Conservation (phyloP, 1,284 basidiomycete genomes). For the Grifola frondosa region DNA sequence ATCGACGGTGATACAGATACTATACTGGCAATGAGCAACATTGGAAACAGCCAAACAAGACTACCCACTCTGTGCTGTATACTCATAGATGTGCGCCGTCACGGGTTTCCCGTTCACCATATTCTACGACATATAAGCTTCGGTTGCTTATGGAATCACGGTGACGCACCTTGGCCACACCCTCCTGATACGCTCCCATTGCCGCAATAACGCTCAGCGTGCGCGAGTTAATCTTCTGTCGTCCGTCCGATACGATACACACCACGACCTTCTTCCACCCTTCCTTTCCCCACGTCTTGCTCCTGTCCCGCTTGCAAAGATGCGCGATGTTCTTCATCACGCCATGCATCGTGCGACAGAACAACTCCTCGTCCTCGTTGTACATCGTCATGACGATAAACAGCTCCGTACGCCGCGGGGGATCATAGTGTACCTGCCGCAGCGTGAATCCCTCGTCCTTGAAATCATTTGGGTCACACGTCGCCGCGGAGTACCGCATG, state of each 20-base stretch:
- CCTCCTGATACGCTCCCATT: constrained; percentile 82
- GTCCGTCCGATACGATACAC: constrained; percentile 72
- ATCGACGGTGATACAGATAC: constrained; percentile 81
- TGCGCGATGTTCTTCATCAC: constrained; percentile 88
- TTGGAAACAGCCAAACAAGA: constrained; percentile 4
- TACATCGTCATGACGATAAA: constrained; percentile 86
- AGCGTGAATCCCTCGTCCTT: constrained; percentile 78
- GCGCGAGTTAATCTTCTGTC: constrained; percentile 82
- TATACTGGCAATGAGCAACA: constrained; percentile 32
- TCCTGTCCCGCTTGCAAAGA: constrained; percentile 78
- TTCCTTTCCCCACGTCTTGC: constrained; percentile 94
- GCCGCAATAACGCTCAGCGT: constrained; percentile 85
- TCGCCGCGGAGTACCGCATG: constrained; percentile 93
- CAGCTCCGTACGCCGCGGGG: constrained; percentile 77
- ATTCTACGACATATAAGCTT: constrained; percentile 46
- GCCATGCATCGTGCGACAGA: constrained; percentile 89
- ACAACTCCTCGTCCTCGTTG: constrained; percentile 74
- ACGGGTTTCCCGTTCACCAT: constrained; percentile 85
- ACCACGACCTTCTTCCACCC: constrained; percentile 92
- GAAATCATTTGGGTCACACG: constrained; percentile 91
- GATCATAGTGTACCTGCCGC: constrained; percentile 81
- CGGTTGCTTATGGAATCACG: background rate
- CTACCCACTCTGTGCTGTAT: constrained; percentile 80
- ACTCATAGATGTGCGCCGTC: constrained; percentile 93
- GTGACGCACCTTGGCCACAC: constrained; percentile 75